Base-by-base conservation (phyloP, 192 early-diverging fungal genomes). In the Spizellomyces sp. region DNA sequence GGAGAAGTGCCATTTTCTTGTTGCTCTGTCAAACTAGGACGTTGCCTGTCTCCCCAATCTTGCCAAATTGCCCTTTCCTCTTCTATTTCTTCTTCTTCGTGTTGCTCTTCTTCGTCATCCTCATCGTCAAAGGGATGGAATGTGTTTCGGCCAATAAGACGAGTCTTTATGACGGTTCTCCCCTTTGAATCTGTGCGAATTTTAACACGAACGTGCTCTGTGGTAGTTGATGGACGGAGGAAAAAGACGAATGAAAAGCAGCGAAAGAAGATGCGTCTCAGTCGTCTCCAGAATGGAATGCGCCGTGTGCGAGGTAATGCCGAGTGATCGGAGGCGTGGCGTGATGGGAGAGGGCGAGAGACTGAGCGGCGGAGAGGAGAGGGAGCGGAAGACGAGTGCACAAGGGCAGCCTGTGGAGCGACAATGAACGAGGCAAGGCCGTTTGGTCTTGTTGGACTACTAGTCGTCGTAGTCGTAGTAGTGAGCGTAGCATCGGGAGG, bases 181-280 rank as follows among this genome's bases (percentile, higher is more conserved):
- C 73, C 73, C 27, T 50, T 14, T 12, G 15, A 0, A 50, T 75
- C 66, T 48, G 66, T 52, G 12, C 52, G 56, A 19, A 75, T 75
- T 43, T 62, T 22, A 9, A 75, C 73, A n/a, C 73, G 73, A 7
- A 75, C 73, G 43, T 64, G 64, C 61, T 75, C 73, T 12, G 62
- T 57, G 12, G 57, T 15, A 21, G 5, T 21, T 47, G 36, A 58
- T 8, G 36, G 15, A 44, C 64, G 64, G 17, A 48, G 36, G 21
- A 46, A 57, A 58, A 42, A 57, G 4, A 63, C 60, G 54, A 48
- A 45, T 36, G 63, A 54, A 43, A 48, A 65, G 65, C 64, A 70
- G 1, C 58, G 58, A 6, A 48, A 48, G 4, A 70, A 46, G n/a
- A 48, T 12, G 9, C 14, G 47, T 14, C 42, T 21, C n/a, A 70